Base-by-base conservation (phyloP, 352 stramenopile species). In the Globisporangium acanthophoron region DNA sequence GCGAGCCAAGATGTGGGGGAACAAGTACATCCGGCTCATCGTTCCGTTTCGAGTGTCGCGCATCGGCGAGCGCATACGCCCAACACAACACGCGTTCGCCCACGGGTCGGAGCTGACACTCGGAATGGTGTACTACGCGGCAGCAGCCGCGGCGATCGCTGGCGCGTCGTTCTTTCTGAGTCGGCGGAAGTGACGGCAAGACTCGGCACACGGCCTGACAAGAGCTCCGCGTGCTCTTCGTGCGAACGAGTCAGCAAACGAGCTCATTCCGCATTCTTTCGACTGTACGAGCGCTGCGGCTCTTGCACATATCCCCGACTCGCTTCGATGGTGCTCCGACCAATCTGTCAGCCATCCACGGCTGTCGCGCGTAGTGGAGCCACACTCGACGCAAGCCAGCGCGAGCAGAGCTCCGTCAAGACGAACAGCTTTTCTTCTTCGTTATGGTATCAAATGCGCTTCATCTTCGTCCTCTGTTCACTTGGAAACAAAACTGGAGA, bases 11-110 rank as follows among this genome's bases (percentile, higher is more conserved):
- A 90, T 71, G 51, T 92, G 82, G 73, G 81, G 80, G 33, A 92
- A 90, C 70, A 91, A 92, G 59, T 93, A 92, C 57, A 80, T 95
- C 48, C 79, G 81, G 0, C 66, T 95, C 3, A 84, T 85, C 39
- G 66, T 92, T 33, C 71, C 78, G 46, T 74, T 85, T 27, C 70
- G 78, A 16, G 62, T 87, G 21, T 54, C 62, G 1, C 64, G 64
- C 20, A 41, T 51, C 6, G 55, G 65, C 24, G 69, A 73, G 31
- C 59, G 64, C 27, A 45, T 35, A 11, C 52, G 67, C 15, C 61
- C 66, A 11, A 70, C 73, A 11, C 80, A 70, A 1, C 76, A 71
- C 40, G 72, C 64, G 15, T 64, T 84, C 16, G 74, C 55, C 0
- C 70, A 80, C 37, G 60, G 74, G 24, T 71, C 61, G 13, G 83